phyloP scores from a whole-genome alignment of 257 asterid genomes.

The Nicotiana tomentosiformis region DNA sequence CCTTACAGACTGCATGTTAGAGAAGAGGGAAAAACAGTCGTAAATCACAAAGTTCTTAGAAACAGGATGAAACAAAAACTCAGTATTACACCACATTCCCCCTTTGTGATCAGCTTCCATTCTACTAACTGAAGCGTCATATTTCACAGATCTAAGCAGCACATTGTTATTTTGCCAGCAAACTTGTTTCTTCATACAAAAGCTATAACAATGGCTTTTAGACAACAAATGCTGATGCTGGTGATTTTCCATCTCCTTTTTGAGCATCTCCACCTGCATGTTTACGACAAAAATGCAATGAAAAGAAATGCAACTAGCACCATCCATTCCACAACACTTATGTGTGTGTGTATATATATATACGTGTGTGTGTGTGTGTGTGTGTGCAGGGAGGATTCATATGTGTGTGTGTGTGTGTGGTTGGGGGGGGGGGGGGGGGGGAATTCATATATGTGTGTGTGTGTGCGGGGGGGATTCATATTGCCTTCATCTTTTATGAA shows the following conservation, averaged over 20 bases:
- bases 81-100: background rate
- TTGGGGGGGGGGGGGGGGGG: no score
- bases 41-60: background rate
- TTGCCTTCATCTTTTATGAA: background rate
- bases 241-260: conserved; percentile 29
- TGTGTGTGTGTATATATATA: background rate
- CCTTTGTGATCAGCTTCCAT: background rate
- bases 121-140: background rate
- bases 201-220: conserved; percentile 14
- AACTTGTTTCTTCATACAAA: background rate
- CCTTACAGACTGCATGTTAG: background rate
- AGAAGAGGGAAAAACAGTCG: background rate
- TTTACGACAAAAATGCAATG: conserved; percentile 1
- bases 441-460: background rate
- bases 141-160: background rate
- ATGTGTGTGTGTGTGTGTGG: background rate
- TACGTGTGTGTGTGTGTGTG: background rate
- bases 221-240: conserved; percentile 38
- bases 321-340: background rate
- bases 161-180: background rate
- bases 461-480: background rate
- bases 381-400: no score
- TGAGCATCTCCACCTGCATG: conserved; percentile 34
- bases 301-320: background rate
- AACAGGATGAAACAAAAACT: background rate